phyloP scores from a whole-genome alignment of 495 filamentous ascomycete genomes.

The Xylaria nigripes region DNA sequence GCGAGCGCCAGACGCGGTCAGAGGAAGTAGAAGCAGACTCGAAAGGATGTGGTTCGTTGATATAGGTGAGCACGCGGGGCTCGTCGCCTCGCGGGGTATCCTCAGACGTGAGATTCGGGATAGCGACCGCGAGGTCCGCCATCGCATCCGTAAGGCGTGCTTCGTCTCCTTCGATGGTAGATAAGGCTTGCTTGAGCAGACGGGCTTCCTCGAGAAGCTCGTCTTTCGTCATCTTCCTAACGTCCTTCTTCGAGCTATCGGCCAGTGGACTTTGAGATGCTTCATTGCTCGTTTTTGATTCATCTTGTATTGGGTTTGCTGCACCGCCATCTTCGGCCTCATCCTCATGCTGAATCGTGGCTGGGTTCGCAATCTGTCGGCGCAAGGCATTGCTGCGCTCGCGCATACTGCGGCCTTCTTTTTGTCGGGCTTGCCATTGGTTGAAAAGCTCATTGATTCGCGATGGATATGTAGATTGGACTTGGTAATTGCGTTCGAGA shows the following conservation, averaged over 20 bases:
- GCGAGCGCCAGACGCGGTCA: constrained; percentile 51
- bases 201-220: constrained; percentile 58
- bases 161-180: constrained; percentile 52
- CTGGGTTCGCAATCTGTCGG: constrained; percentile 39
- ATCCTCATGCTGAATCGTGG: constrained; percentile 30
- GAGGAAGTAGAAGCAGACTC: constrained; percentile 43
- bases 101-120: constrained; percentile 78
- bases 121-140: constrained; percentile 60
- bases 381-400: constrained; percentile 50
- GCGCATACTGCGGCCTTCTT: constrained; percentile 45
- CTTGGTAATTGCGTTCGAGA: constrained; percentile 71
- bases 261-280: background rate
- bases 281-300: background rate
- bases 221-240: constrained; percentile 31
- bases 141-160: constrained; percentile 55
- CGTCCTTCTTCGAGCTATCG: background rate
- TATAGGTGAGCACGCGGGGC: constrained; percentile 48
- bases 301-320: background rate
- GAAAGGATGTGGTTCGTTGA: constrained; percentile 59
- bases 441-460: constrained; percentile 64
- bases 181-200: constrained; percentile 56
- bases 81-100: constrained; percentile 65
- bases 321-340: constrained; percentile 20
- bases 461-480: constrained; percentile 54
- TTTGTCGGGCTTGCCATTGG: constrained; percentile 52